Percentiles rank a stretch among this genome's conserved stretches.
Conservation (phyloP, 2,329 filamentous ascomycete species). For the Talaromyces funiculosus region DNA sequence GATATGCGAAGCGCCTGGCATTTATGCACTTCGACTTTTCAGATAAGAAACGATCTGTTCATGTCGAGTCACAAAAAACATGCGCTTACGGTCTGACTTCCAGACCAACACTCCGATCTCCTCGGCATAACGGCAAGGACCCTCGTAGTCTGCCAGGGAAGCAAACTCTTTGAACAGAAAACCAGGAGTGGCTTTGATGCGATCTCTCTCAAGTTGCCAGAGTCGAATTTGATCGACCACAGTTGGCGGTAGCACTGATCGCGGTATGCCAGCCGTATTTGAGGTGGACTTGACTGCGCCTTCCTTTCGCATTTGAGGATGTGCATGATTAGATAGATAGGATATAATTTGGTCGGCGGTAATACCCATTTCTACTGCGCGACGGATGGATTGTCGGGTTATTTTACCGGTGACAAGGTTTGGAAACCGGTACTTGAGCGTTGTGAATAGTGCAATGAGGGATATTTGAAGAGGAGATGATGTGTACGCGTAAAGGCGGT, state of each 20-base stretch:
- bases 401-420: conserved; percentile 91
- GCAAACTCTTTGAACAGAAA: conserved; percentile 89
- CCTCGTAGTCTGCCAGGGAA: conserved; percentile 58
- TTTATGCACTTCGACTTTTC: conserved; percentile 46
- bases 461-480: conserved; percentile 90
- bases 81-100: conserved; percentile 70
- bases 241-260: conserved; percentile 79
- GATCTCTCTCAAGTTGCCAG: conserved; percentile 95
- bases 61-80: conserved; percentile 88
- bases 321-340: conserved; percentile 86
- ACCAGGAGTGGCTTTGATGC: conserved; percentile 76
- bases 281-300: conserved; percentile 33
- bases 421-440: conserved; percentile 82
- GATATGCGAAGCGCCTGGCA: background rate
- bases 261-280: conserved; percentile 34
- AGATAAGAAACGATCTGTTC: conserved; percentile 84
- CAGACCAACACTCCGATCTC: conserved; percentile 87
- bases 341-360: conserved; percentile 92
- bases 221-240: conserved; percentile 96
- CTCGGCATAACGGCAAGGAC: conserved; percentile 61
- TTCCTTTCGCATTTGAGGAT: conserved; percentile 81
- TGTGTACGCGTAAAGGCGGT: conserved; percentile 95
- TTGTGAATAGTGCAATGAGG: conserved; percentile 82
- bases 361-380: conserved; percentile 84
- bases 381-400: conserved; percentile 79